Base-by-base conservation (phyloP, 139 green algal species). In the Chlorella sp. region DNA sequence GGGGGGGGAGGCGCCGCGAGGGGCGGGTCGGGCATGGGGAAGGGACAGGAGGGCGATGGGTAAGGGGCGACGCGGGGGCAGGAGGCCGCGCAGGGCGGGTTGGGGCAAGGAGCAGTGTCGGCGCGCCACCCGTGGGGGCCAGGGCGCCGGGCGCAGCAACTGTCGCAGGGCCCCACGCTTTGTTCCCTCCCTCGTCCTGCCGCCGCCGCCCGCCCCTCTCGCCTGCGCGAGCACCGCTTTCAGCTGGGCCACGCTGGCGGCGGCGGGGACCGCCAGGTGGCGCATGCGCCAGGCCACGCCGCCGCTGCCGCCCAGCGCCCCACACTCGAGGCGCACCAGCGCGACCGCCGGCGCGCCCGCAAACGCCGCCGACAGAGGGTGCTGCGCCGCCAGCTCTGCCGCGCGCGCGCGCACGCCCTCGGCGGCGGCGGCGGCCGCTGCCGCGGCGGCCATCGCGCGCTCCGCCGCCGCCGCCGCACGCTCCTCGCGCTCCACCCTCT, bases 191-290 rank as follows among this genome's bases (percentile, higher is more conserved):
- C 43, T 43, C 15, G 12, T 23, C 41, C 43, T 33, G 1, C 5
- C 31, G 12, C 46, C 33, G 4, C 48, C 2, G 0, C 8, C 35
- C 11, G 3, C 31, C 9, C 15, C 46, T 48, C 14, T 2, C 36
- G 36, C 36, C 14, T 31, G 36, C 7, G 7, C 23, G 21, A 17
- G 3, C 65, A 78, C 67, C 63, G 66, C 21, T 25, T 38, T 33
- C 23, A 82, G 23, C 66, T 67, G 15, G 1, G 29, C 38, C 7
- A 82, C 36, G 14, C 43, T 77, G 17, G 41, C 60, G 8, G 1
- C 41, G 8, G 50, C 67, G 38, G 76, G 76, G 40, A 66, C 77
- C 0, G 40, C 59, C 17, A 82, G 55, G 60, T 64, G 71, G 0
- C n/a, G 25, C 67, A 75, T 68, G 1, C n/a, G 48, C 69, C 76